Evolutionary conservation across 1,284 basidiomycete species (phyloP), one percentile per base, ranked within the genome.

Genomic region (Gomphus bonarii): DNA sequence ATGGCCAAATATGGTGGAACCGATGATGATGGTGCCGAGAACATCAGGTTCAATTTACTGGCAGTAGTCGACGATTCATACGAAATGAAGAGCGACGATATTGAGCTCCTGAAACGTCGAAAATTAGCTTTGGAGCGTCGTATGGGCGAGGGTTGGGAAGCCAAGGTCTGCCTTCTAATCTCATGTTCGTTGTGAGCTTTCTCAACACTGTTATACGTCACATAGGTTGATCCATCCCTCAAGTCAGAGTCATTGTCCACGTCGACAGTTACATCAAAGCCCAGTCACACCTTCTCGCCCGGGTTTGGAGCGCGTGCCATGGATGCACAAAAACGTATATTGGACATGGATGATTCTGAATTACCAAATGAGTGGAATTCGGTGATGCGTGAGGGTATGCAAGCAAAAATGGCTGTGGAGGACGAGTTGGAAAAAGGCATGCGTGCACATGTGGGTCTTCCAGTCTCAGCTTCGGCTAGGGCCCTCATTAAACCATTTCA

Each of bases 31-130:
- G 68, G 68, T 44, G 73, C 71, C 2, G 73, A 73, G 50, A 73
- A 78, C 54, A 81, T 82, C 54, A 74, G 75, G 18, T 82, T 81
- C 65, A 81, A 76, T 63, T 69, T 84, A 20, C 73, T 84, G 12
- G 81, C 81, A 1, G 70, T 84, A 61, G 79, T 81, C 28, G 75
- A 79, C 59, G 78, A 77, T 54, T 53, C 68, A 47, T 82, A 77
- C 61, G 66, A 75, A 54, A 67, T 69, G 50, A 72, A 73, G 5
- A 77, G 73, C 64, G 81, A 83, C 63, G 73, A 73, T 57, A 66
- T 80, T 52, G 76, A 81, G 67, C 68, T 78, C 62, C 65, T 77
- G 53, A 80, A 75, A 63, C 67, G 77, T 35, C 77, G 80, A 63
- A 71, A 71, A 50, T 58, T 57, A 5, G 67, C 68, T 8, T 59